phyloP scores from a whole-genome alignment of 1,139 yeast genomes.

The Pichia sp. region DNA sequence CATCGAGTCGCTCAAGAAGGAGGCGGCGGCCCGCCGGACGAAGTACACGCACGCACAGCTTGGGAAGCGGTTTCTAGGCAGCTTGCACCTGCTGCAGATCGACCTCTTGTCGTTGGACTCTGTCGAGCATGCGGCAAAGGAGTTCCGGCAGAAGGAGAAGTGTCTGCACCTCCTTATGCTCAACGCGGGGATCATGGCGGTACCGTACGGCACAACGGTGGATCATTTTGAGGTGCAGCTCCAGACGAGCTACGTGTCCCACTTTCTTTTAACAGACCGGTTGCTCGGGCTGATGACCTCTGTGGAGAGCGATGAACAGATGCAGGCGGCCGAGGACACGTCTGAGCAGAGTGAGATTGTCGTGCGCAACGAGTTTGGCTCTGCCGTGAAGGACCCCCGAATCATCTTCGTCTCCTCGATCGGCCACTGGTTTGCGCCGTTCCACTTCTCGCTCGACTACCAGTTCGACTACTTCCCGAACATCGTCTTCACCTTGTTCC shows the following conservation, averaged over 20 bases:
- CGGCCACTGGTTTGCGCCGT: slow-evolving; percentile 57
- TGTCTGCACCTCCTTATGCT: slow-evolving; percentile 61
- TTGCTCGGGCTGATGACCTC: slow-evolving; percentile 49
- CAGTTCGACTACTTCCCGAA: slow-evolving; percentile 61
- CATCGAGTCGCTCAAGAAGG: slow-evolving; percentile 48
- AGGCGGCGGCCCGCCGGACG: slow-evolving; percentile 41
- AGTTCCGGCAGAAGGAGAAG: slow-evolving; percentile 46
- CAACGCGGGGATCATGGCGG: slow-evolving; percentile 81
- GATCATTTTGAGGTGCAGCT: slow-evolving; percentile 73
- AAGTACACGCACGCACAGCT: slow-evolving; percentile 22
- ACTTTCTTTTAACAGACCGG: slow-evolving; percentile 63
- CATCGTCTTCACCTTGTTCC: slow-evolving; percentile 66
- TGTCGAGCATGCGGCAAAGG: slow-evolving; percentile 52
- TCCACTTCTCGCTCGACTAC: slow-evolving; percentile 46
- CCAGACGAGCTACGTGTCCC: slow-evolving; percentile 76
- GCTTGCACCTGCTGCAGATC: slow-evolving; percentile 51
- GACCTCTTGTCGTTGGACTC: slow-evolving; percentile 59
- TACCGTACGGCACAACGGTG: slow-evolving; percentile 57
- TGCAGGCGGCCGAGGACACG: not conserved
- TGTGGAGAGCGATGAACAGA: slow-evolving; percentile 25
- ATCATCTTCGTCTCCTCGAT: slow-evolving; percentile 66
- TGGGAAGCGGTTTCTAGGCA: slow-evolving; percentile 44
- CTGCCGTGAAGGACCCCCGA: slow-evolving; percentile 40
- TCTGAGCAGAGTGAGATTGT: not conserved
- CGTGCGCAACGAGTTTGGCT: slow-evolving; percentile 8